These are phyloP conservation scores for Chrysanthemum seticuspe DNA, from an alignment of 129 eudicot species.

Conservation along the genomic window DNA sequence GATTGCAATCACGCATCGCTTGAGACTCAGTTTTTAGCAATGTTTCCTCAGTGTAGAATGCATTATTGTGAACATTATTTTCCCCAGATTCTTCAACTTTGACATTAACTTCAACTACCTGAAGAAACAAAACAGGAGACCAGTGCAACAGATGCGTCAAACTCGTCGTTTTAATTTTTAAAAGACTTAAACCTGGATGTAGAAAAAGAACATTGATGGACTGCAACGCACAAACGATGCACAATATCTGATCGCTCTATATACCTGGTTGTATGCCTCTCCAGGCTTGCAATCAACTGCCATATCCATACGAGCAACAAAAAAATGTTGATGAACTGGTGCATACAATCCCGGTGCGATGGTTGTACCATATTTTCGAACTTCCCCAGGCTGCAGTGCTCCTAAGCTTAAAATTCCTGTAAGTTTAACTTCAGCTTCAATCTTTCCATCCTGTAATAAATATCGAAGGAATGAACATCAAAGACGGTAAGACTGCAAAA, in stretches of 20 bases:
- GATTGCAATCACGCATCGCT: slow-evolving; percentile 91
- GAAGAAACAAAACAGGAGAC: slow-evolving; percentile 19
- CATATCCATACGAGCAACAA: slow-evolving; percentile 95
- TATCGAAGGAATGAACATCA: slow-evolving; percentile 5
- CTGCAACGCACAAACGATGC: background rate
- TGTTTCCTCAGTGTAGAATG: slow-evolving; percentile 89
- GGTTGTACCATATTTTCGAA: slow-evolving; percentile 79
- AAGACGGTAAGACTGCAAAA: background rate
- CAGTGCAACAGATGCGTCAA: slow-evolving; percentile 18
- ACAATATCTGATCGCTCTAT: background rate
- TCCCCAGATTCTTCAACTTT: slow-evolving; percentile 90
- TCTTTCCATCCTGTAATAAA: slow-evolving; percentile 75
- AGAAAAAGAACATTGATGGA: background rate
- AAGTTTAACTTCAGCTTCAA: slow-evolving; percentile 96
- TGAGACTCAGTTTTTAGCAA: slow-evolving; percentile 71
- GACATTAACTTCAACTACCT: slow-evolving; percentile 88
- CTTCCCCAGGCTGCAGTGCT: slow-evolving; percentile 84
- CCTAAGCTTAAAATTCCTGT: slow-evolving; percentile 89
- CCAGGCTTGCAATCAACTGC: slow-evolving; percentile 92
- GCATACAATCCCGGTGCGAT: slow-evolving; percentile 94
- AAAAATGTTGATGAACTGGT: slow-evolving; percentile 88
- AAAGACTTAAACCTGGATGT: background rate
- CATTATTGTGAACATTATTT: slow-evolving; percentile 80
- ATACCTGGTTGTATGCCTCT: slow-evolving; percentile 77
- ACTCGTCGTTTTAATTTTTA: background rate